A percentile compares a stretch with the other conserved stretches of the same genome.
Conservation (phyloP, 2,329 filamentous ascomycete genomes). For the Pestalotiopsis sp. region DNA sequence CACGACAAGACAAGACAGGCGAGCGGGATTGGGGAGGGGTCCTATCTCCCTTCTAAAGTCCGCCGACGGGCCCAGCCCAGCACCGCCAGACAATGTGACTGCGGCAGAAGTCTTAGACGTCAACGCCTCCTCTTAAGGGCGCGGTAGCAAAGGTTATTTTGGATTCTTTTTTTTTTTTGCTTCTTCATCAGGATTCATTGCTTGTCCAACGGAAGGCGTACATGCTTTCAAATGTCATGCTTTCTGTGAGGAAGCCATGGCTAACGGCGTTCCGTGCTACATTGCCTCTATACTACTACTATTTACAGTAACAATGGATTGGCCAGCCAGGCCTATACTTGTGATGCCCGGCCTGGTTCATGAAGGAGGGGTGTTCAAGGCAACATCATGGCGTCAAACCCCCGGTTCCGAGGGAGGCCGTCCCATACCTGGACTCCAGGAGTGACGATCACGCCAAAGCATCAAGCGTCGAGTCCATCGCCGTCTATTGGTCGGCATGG, state of each 20-base stretch:
- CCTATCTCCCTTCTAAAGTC: not conserved
- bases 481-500: not conserved
- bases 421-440: not conserved
- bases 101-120: not conserved
- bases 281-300: too few species aligned
- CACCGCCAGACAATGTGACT: not conserved
- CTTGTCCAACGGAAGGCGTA: not conserved
- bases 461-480: not conserved
- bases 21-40: not conserved
- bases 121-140: not conserved
- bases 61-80: not conserved
- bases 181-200: not conserved
- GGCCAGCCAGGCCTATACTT: too few species aligned
- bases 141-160: not conserved
- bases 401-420: not conserved
- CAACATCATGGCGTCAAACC: not conserved
- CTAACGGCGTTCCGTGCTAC: too few species aligned
- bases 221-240: not conserved
- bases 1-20: not conserved
- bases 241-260: too few species aligned
- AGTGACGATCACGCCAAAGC: slow-evolving; percentile 3
- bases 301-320: too few species aligned
- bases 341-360: too few species aligned
- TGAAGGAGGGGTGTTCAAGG: too few species aligned
- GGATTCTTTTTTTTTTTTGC: not conserved